A percentile compares a stretch with the other conserved stretches of the same genome.
Evolutionary conservation across 2,329 filamentous ascomycete genomes (phyloP).

Genomic region (Aspergillus fumigatiaffinis): DNA sequence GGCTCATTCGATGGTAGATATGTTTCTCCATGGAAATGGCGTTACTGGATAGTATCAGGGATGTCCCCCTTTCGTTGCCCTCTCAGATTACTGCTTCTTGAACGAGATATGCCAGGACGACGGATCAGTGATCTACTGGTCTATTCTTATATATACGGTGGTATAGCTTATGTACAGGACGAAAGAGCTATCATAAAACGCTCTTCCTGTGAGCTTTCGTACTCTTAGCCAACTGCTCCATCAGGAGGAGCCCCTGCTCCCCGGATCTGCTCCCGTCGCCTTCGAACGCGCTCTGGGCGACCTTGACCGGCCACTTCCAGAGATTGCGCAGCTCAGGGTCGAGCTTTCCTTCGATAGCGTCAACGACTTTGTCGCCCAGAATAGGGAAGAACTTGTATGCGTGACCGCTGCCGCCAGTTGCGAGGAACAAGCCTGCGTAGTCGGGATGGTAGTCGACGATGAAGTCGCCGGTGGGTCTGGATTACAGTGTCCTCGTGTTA

Average conservation of each 20-base stretch:
- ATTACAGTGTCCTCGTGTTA: background rate
- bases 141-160: slow-evolving; percentile 3
- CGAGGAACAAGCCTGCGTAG: slow-evolving; percentile 48
- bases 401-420: slow-evolving; percentile 52
- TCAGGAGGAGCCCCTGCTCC: slow-evolving; percentile 30
- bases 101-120: slow-evolving; percentile 5
- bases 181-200: slow-evolving; percentile 17
- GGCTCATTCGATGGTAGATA: too few species aligned
- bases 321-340: slow-evolving; percentile 37
- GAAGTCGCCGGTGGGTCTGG: slow-evolving; percentile 61
- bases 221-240: slow-evolving; percentile 36
- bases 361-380: slow-evolving; percentile 50
- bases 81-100: background rate
- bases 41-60: too few species aligned
- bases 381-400: slow-evolving; percentile 53
- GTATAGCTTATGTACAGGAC: background rate
- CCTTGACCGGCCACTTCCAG: slow-evolving; percentile 40
- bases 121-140: background rate
- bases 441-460: slow-evolving; percentile 66
- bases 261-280: slow-evolving; percentile 40
- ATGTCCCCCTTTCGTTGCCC: too few species aligned
- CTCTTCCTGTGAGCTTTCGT: slow-evolving; percentile 20
- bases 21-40: too few species aligned
- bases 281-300: slow-evolving; percentile 20
- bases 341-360: slow-evolving; percentile 43